phyloP scores from a whole-genome alignment of 805 yeast species.

The Cyberlindnera amylophila region DNA sequence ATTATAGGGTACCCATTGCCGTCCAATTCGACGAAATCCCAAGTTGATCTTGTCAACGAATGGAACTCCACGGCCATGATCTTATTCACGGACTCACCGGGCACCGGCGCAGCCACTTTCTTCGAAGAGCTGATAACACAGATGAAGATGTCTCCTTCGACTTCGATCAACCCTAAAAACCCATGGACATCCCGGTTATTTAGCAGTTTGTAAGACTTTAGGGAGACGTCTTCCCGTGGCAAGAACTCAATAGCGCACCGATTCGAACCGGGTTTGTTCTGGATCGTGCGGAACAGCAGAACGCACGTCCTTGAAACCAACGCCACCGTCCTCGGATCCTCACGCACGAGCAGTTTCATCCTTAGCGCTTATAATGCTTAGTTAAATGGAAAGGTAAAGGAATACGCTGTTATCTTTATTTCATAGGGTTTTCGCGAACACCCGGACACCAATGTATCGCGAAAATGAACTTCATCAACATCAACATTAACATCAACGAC shows the following conservation, averaged over 20 bases:
- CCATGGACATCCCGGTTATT: conserved; percentile 51
- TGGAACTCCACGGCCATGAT: conserved; percentile 86
- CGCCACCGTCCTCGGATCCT: conserved; percentile 38
- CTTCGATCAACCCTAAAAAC: conserved; percentile 75
- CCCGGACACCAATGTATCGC: background rate
- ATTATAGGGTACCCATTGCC: conserved; percentile 60
- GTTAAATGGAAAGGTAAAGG: background rate
- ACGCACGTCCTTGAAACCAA: conserved; percentile 41
- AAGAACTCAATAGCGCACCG: conserved; percentile 49
- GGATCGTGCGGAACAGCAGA: conserved; percentile 42
- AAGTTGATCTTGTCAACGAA: conserved; percentile 62
- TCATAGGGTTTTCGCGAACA: background rate
- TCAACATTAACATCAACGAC: background rate
- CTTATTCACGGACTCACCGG: conserved; percentile 72
- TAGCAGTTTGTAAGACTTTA: conserved; percentile 38
- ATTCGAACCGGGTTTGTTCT: conserved; percentile 27
- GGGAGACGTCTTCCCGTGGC: conserved; percentile 34
- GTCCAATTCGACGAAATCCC: conserved; percentile 79
- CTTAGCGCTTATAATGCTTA: background rate
- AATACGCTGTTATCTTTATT: too few species aligned
- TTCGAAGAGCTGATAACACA: conserved; percentile 76
- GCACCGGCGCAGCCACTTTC: conserved; percentile 78
- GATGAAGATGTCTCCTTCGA: conserved; percentile 64
- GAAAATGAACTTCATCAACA: background rate
- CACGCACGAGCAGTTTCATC: conserved; percentile 37